These are phyloP conservation scores for Lactarius akahatsu DNA, from an alignment of 768 basidiomycete genomes.

Conservation along the genomic window DNA sequence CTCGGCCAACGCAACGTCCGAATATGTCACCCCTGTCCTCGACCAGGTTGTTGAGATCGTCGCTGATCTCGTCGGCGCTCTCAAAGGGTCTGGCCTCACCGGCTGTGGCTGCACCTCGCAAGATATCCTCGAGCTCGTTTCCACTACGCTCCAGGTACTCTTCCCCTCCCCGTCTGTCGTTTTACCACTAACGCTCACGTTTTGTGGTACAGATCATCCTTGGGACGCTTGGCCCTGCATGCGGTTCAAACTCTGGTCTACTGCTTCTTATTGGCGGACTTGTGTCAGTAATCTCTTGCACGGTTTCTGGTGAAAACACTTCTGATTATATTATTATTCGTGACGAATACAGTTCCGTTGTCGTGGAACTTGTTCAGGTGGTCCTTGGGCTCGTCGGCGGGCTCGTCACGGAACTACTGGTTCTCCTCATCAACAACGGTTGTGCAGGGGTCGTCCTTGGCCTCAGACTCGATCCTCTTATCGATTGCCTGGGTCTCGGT, in stretches of 20 bases:
- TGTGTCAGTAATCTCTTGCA: slow-evolving; percentile 8
- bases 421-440: slow-evolving; percentile 21
- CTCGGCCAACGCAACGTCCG: slow-evolving; percentile 1
- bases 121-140: neutral
- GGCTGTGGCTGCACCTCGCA: slow-evolving; percentile 10
- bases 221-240: neutral
- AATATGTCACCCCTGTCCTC: neutral
- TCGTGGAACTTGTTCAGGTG: slow-evolving; percentile 14
- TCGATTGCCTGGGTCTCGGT: slow-evolving; percentile 8
- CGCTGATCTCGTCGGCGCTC: neutral
- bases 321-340: neutral
- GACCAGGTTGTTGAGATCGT: neutral
- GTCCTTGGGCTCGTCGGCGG: slow-evolving; percentile 15
- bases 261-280: neutral
- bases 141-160: slow-evolving; percentile 1
- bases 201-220: slow-evolving; percentile 9
- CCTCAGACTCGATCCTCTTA: neutral
- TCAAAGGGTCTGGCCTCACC: neutral
- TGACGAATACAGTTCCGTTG: neutral
- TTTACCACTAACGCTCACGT: neutral
- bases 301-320: neutral
- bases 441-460: slow-evolving; percentile 8
- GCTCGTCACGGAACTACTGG: slow-evolving; percentile 3
- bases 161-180: neutral
- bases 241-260: neutral